These are phyloP conservation scores for Xylariaceae sp. DNA, from an alignment of 2,329 filamentous ascomycete species.

Conservation along the genomic window DNA sequence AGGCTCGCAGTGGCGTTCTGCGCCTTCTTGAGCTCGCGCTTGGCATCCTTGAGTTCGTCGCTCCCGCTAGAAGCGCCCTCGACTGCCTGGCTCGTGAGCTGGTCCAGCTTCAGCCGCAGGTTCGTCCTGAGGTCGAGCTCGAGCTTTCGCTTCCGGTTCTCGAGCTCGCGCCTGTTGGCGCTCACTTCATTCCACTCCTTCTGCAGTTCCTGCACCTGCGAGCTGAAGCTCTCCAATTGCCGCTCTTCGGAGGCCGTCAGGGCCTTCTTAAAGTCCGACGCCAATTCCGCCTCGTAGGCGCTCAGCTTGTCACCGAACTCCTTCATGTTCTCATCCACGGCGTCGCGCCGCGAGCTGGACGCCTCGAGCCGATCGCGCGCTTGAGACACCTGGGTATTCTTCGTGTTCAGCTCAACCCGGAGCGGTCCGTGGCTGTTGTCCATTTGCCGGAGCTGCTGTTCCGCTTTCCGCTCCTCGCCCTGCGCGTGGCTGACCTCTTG, in stretches of 20 bases:
- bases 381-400: constrained; percentile 68
- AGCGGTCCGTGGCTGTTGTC: constrained; percentile 79
- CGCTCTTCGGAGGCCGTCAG: constrained; percentile 77
- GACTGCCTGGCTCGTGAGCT: constrained; percentile 71
- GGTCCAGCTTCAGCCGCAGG: constrained; percentile 77
- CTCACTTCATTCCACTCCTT: constrained; percentile 72
- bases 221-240: constrained; percentile 66
- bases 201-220: constrained; percentile 65
- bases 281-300: constrained; percentile 74
- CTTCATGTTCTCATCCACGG: constrained; percentile 69
- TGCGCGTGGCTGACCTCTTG: constrained; percentile 86
- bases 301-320: constrained; percentile 68
- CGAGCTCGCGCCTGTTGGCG: constrained; percentile 67
- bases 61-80: constrained; percentile 59
- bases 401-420: constrained; percentile 68
- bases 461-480: constrained; percentile 75
- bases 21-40: constrained; percentile 75
- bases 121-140: constrained; percentile 89
- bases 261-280: constrained; percentile 86
- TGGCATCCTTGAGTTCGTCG: constrained; percentile 68
- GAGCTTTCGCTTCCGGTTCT: constrained; percentile 73
- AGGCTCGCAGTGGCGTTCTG: constrained; percentile 62
- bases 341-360: constrained; percentile 58
- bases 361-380: constrained; percentile 68
- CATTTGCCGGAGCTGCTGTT: constrained; percentile 70